Evolutionary conservation across 192 early-diverging fungal genomes (phyloP).

Genomic region (Coemansia reversa): DNA sequence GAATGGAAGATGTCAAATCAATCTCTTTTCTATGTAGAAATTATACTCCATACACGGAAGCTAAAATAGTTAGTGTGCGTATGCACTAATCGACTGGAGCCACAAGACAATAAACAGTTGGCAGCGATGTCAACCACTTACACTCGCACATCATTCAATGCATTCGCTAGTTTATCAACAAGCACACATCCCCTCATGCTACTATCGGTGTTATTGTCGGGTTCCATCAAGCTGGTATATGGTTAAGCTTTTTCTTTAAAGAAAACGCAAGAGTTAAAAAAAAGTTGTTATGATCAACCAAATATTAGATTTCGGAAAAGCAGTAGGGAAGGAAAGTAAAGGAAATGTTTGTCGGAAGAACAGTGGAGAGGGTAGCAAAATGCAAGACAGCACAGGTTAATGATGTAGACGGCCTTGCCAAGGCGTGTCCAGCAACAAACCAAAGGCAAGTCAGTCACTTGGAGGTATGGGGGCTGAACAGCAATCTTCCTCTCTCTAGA

Average conservation of each 20-base stretch:
- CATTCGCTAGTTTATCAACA: constrained; percentile 20
- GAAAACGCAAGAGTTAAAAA: background rate
- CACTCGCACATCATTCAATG: constrained; percentile 22
- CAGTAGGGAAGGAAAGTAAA: background rate
- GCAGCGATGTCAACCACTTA: constrained; percentile 10
- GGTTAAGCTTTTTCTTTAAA: background rate
- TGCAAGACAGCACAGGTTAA: background rate
- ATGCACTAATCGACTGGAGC: background rate
- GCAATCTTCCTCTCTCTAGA: constrained; percentile 25
- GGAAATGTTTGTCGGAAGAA: background rate
- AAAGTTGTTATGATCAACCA: background rate
- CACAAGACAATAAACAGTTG: background rate
- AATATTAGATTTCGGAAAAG: background rate
- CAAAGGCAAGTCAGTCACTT: background rate
- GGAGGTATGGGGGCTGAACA: background rate
- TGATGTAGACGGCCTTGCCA: background rate
- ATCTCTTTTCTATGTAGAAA: constrained; percentile 17
- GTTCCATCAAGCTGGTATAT: background rate
- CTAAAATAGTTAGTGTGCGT: background rate
- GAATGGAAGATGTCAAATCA: constrained; percentile 14
- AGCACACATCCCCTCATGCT: background rate
- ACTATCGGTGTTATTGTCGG: background rate
- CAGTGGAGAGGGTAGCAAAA: background rate
- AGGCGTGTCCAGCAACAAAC: background rate
- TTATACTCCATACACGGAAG: background rate